Conservation (phyloP, 345 rosid species). For the Iberis pinnata region DNA sequence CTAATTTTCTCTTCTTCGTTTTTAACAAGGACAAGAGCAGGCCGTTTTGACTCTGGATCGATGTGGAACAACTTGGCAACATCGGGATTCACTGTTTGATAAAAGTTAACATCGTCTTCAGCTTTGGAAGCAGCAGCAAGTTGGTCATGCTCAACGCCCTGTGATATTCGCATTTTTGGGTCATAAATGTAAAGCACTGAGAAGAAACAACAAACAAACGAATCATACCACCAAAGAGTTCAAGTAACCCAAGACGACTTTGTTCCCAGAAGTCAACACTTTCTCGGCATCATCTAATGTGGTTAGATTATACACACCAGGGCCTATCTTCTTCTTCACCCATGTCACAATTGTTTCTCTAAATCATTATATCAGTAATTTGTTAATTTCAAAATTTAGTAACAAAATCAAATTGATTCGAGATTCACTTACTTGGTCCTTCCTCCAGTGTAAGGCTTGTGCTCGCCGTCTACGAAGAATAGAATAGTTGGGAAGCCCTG, state of each 20-base stretch:
- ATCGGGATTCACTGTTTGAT: conserved; percentile 78
- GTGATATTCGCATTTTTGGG: background rate
- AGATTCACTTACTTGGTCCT: conserved; percentile 62
- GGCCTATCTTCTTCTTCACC: conserved; percentile 95
- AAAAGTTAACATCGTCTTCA: conserved; percentile 89
- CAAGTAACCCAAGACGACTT: conserved; percentile 77
- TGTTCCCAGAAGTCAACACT: conserved; percentile 62
- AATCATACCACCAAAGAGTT: conserved; percentile 74
- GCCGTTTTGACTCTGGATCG: conserved; percentile 65
- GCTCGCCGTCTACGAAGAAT: conserved; percentile 84
- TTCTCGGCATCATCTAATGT: conserved; percentile 81
- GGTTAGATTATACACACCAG: conserved; percentile 69
- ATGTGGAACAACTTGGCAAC: conserved; percentile 92
- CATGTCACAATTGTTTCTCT: conserved; percentile 88
- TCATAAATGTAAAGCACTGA: too few relatives aligned
- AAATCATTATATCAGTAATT: conserved; percentile 10
- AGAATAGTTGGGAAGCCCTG: conserved; percentile 87
- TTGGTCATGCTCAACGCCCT: conserved; percentile 83
- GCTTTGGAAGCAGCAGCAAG: conserved; percentile 77
- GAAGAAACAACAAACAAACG: background rate
- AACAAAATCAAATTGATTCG: background rate
- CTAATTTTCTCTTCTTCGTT: conserved; percentile 77
- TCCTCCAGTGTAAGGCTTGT: conserved; percentile 68
- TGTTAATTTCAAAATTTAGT: background rate
- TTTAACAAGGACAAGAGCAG: conserved; percentile 74